Conservation (phyloP, 345 rosid genomes). For the Corymbia maculata region DNA sequence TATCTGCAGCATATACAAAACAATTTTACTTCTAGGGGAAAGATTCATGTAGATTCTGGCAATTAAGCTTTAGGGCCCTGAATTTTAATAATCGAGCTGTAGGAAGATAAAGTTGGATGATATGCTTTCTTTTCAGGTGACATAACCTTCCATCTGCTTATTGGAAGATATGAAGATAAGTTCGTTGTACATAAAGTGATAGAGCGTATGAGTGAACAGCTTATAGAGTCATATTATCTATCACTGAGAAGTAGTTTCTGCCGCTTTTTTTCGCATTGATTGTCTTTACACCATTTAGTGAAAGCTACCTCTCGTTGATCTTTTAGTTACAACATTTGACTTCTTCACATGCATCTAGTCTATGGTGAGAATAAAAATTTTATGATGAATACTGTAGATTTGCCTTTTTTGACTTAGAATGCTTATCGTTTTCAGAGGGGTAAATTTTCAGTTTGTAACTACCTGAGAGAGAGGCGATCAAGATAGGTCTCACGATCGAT, state of each 20-base stretch:
- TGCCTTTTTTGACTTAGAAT: neutral
- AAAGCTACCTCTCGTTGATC: neutral
- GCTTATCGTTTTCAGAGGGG: neutral
- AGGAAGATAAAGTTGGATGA: neutral
- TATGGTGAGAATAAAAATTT: neutral
- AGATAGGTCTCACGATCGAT: conserved; percentile 92
- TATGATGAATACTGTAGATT: neutral
- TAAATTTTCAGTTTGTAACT: neutral
- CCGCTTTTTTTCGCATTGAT: neutral
- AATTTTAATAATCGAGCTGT: neutral
- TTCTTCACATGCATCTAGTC: neutral
- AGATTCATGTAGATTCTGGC: neutral
- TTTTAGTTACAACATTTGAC: neutral
- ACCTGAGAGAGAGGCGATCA: conserved; percentile 37
- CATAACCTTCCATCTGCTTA: neutral
- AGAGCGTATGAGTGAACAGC: neutral
- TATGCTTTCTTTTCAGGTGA: neutral
- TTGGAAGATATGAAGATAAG: neutral
- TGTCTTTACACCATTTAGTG: neutral
- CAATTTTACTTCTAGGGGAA: neutral
- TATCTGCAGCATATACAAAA: conserved; percentile 26
- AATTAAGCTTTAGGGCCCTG: neutral
- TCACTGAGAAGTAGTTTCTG: neutral
- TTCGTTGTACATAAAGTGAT: neutral
- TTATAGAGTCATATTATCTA: neutral